Conservation (phyloP, 2,329 filamentous ascomycete genomes). For the Aspergillus puulaauensis region DNA sequence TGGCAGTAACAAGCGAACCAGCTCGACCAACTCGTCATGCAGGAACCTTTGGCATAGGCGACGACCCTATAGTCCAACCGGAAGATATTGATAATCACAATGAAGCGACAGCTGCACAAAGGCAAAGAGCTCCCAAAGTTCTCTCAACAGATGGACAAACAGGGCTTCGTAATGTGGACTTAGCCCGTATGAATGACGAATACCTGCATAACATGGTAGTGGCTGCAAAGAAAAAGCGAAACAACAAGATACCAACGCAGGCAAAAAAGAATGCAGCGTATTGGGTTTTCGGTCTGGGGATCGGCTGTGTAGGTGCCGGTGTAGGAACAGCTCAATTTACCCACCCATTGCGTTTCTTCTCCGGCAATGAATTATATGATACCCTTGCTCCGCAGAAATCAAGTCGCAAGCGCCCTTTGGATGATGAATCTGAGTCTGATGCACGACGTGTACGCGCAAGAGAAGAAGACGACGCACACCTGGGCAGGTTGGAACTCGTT, state of each 20-base stretch:
- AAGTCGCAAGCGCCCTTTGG: conserved; percentile 31
- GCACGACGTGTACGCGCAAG: conserved; percentile 40
- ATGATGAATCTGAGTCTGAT: conserved; percentile 25
- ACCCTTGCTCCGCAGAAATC: conserved; percentile 41
- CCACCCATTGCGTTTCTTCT: conserved; percentile 60
- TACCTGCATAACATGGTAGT: conserved; percentile 62
- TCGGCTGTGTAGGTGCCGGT: conserved; percentile 54
- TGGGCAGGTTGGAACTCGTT: conserved; percentile 30
- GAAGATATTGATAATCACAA: neutral
- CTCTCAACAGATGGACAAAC: conserved; percentile 51
- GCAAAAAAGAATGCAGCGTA: conserved; percentile 64
- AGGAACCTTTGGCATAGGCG: neutral
- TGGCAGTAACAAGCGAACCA: neutral
- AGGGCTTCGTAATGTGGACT: conserved; percentile 56
- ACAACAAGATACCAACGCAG: conserved; percentile 41
- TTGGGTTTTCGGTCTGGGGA: conserved; percentile 59
- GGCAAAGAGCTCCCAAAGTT: conserved; percentile 35
- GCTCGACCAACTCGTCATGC: neutral
- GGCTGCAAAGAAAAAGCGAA: conserved; percentile 45
- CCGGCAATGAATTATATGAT: conserved; percentile 55
- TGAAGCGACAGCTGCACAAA: conserved; percentile 26
- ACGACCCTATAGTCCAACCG: neutral
- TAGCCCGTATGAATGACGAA: conserved; percentile 57
- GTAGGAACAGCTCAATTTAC: conserved; percentile 41
- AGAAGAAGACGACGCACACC: conserved; percentile 31